Percentiles rank a stretch among this genome's conserved stretches.
Evolutionary conservation across 257 asterid species (phyloP).

Genomic region (Gardenia jasminoides): DNA sequence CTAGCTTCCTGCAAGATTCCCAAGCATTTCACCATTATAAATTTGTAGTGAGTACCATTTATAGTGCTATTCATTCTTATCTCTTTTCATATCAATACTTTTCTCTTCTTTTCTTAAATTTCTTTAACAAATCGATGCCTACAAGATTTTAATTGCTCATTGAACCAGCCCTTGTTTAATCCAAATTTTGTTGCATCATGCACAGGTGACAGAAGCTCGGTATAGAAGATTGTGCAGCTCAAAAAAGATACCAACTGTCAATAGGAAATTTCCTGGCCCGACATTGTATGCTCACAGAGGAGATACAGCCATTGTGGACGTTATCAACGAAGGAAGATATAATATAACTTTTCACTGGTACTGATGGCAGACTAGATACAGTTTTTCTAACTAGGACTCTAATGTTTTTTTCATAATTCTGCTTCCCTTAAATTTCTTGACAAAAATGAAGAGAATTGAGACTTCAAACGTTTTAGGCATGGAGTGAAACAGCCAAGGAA

Average conservation of each 20-base stretch:
- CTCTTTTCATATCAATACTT: background rate
- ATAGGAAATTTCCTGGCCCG: slow-evolving; percentile 39
- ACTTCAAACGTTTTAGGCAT: slow-evolving; percentile 41
- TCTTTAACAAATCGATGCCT: too few relatives aligned
- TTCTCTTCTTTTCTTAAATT: background rate
- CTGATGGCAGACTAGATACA: background rate
- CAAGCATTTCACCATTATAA: background rate
- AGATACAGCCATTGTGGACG: slow-evolving; percentile 25
- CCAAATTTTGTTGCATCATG: background rate
- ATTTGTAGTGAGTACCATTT: slow-evolving; percentile 7
- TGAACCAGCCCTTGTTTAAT: too few relatives aligned
- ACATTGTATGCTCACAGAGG: slow-evolving; percentile 25
- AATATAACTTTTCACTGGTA: slow-evolving; percentile 39
- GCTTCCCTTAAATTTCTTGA: background rate
- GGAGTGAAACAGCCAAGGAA: slow-evolving; percentile 59
- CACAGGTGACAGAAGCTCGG: slow-evolving; percentile 29
- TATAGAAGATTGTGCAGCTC: slow-evolving; percentile 24
- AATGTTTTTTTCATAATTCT: background rate
- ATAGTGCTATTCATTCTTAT: background rate
- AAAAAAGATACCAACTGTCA: slow-evolving; percentile 30
- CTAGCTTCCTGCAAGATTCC: background rate
- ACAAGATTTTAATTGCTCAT: too few relatives aligned
- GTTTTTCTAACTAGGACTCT: background rate
- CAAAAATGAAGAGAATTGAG: background rate
- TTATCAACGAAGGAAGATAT: slow-evolving; percentile 20